Evolutionary conservation across 1,284 basidiomycete genomes (phyloP).

Genomic region (Ceratobasidium sp.): DNA sequence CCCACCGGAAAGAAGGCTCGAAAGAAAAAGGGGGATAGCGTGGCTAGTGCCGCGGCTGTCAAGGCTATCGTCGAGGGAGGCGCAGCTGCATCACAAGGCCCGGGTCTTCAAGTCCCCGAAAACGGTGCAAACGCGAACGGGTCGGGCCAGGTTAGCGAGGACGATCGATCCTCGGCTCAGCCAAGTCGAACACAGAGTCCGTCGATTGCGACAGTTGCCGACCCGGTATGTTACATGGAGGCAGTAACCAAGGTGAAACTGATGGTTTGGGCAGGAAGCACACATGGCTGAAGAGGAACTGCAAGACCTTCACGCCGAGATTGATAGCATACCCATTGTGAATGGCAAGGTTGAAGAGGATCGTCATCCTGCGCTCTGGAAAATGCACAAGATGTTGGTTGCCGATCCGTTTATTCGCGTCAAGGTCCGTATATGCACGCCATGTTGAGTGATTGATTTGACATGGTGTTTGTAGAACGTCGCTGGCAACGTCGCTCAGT

Average conservation of each 20-base stretch:
- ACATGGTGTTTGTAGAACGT: conserved; percentile 14
- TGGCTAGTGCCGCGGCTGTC: conserved; percentile 5
- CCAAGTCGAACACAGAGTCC: conserved; percentile 3
- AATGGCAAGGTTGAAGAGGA: neutral
- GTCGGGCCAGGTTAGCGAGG: neutral
- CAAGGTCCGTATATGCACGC: conserved; percentile 50
- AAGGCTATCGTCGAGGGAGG: neutral
- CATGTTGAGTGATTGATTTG: neutral
- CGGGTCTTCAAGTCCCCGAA: neutral
- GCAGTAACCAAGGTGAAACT: neutral
- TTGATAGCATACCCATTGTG: conserved; percentile 25
- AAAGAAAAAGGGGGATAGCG: conserved; percentile 26
- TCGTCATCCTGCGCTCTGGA: conserved; percentile 43
- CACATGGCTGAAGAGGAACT: conserved; percentile 37
- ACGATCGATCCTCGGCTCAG: neutral
- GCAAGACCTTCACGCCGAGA: conserved; percentile 11
- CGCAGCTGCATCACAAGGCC: neutral
- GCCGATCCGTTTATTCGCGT: conserved; percentile 58
- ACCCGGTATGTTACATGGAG: neutral
- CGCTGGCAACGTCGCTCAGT: conserved; percentile 25
- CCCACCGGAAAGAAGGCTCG: conserved; percentile 19
- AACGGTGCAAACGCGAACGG: neutral
- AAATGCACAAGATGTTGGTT: conserved; percentile 48
- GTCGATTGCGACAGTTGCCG: conserved; percentile 9
- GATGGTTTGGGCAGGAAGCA: conserved; percentile 34